A percentile compares a stretch with the other conserved stretches of the same genome.
Conservation (phyloP, 2,329 filamentous ascomycete genomes). For the Cladobotryum mycophilum region DNA sequence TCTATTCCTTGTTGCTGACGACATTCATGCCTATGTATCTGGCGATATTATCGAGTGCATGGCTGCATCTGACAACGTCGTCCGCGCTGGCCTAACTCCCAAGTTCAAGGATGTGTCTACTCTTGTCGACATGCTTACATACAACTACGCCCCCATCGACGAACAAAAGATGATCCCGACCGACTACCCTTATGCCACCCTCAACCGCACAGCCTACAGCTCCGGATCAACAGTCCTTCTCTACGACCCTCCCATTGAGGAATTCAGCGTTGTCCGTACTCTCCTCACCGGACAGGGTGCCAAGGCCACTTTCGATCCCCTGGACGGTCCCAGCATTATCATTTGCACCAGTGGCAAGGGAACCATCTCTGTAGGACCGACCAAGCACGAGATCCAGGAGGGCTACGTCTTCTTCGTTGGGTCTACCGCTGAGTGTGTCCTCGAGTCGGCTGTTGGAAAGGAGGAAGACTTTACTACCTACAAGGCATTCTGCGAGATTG, state of each 20-base stretch:
- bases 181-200: constrained; percentile 77
- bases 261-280: constrained; percentile 85
- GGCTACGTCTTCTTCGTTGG: constrained; percentile 81
- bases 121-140: constrained; percentile 85
- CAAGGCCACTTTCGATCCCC: constrained; percentile 81
- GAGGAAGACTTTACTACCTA: constrained; percentile 78
- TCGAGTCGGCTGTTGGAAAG: constrained; percentile 58
- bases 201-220: constrained; percentile 77
- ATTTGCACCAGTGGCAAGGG: constrained; percentile 84
- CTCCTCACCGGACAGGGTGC: constrained; percentile 64
- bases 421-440: constrained; percentile 72
- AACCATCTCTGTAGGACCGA: constrained; percentile 78
- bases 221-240: constrained; percentile 65
- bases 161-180: constrained; percentile 87
- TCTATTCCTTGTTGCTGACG: constrained; percentile 91
- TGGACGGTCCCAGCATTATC: constrained; percentile 84
- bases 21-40: constrained; percentile 91
- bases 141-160: constrained; percentile 88
- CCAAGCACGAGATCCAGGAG: constrained; percentile 65
- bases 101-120: constrained; percentile 97
- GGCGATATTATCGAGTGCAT: constrained; percentile 99
- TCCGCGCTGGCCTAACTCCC: constrained; percentile 92
- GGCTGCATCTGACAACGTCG: constrained; percentile 97
- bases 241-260: constrained; percentile 94
- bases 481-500: constrained; percentile 88